These are phyloP conservation scores for Amylocarpus encephaloides DNA, from an alignment of 2,329 filamentous ascomycete genomes.

Conservation along the genomic window DNA sequence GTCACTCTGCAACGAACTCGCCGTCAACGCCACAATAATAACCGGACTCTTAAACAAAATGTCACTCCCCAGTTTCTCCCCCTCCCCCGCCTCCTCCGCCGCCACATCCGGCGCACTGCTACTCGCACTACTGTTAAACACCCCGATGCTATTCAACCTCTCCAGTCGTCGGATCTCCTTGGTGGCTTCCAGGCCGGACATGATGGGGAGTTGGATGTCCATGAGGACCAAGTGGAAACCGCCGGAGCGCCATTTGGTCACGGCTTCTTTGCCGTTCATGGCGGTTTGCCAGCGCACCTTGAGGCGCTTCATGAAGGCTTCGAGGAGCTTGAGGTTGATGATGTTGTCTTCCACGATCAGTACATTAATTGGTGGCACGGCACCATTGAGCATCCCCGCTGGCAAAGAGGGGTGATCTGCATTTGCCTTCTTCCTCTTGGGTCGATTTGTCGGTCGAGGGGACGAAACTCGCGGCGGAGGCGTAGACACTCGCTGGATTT, in stretches of 20 bases:
- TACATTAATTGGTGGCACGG: constrained; percentile 92
- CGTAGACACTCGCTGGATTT: constrained; percentile 33
- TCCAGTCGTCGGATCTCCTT: constrained; percentile 90
- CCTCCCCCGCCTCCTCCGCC: constrained; percentile 38
- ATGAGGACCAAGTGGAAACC: constrained; percentile 96
- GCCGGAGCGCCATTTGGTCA: constrained; percentile 85
- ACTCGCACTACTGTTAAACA: constrained; percentile 67
- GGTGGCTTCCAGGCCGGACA: constrained; percentile 92
- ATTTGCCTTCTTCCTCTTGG: constrained; percentile 48
- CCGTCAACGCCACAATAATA: constrained; percentile 94
- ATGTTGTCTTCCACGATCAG: constrained; percentile 98
- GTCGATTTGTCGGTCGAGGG: constrained; percentile 38
- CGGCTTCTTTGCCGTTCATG: constrained; percentile 88
- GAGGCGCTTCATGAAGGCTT: constrained; percentile 90
- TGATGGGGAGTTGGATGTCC: constrained; percentile 96
- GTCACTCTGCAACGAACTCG: constrained; percentile 90
- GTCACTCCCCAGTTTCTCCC: constrained; percentile 63
- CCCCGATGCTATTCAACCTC: constrained; percentile 84
- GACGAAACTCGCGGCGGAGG: constrained; percentile 44
- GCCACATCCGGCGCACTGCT: constrained; percentile 44
- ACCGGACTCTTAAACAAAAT: constrained; percentile 89
- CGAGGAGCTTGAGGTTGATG: constrained; percentile 89
- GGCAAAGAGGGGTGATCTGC: constrained; percentile 44
- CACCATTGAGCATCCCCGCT: constrained; percentile 66
- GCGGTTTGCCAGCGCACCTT: constrained; percentile 98